Evolutionary conservation across 805 yeast species (phyloP).

Genomic region (Candida jianshihensis): DNA sequence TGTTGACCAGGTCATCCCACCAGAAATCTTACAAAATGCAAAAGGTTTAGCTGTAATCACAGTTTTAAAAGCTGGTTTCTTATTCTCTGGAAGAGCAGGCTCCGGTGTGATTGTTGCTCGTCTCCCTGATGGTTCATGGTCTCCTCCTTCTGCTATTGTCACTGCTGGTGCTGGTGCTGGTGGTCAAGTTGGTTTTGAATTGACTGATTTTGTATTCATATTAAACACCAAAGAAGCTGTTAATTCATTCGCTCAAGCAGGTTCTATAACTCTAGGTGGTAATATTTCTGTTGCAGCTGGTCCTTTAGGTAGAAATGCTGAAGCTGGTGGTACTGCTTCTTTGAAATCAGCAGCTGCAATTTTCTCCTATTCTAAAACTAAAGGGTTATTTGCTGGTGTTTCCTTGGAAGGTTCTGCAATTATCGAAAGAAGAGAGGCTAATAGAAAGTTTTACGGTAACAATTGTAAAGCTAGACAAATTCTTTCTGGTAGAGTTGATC

Average conservation of each 20-base stretch:
- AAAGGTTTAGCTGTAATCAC: slow-evolving; percentile 89
- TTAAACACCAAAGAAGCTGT: slow-evolving; percentile 85
- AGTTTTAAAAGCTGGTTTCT: slow-evolving; percentile 93
- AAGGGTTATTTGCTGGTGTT: slow-evolving; percentile 95
- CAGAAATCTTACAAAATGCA: slow-evolving; percentile 78
- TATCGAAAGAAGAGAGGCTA: slow-evolving; percentile 96
- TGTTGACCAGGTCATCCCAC: slow-evolving; percentile 85
- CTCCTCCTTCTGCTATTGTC: slow-evolving; percentile 92
- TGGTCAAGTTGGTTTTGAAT: slow-evolving; percentile 93
- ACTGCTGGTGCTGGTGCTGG: slow-evolving; percentile 99
- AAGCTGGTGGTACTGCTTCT: slow-evolving; percentile 94
- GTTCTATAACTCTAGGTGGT: slow-evolving; percentile 92
- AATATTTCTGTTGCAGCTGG: slow-evolving; percentile 96
- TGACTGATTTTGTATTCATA: slow-evolving; percentile 93
- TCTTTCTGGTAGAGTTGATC: slow-evolving; percentile 79
- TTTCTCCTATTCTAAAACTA: slow-evolving; percentile 89
- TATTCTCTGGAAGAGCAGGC: slow-evolving; percentile 96
- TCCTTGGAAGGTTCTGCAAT: slow-evolving; percentile 95
- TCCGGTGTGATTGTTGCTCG: slow-evolving; percentile 94
- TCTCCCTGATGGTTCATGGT: slow-evolving; percentile 93
- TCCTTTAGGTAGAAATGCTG: slow-evolving; percentile 95
- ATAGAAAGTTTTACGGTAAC: slow-evolving; percentile 87
- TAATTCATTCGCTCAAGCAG: slow-evolving; percentile 86
- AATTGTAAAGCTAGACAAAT: slow-evolving; percentile 84
- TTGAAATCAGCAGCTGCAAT: slow-evolving; percentile 82